Base-by-base conservation (phyloP, 2,329 filamentous ascomycete genomes). In the Fusarium metavorans region DNA sequence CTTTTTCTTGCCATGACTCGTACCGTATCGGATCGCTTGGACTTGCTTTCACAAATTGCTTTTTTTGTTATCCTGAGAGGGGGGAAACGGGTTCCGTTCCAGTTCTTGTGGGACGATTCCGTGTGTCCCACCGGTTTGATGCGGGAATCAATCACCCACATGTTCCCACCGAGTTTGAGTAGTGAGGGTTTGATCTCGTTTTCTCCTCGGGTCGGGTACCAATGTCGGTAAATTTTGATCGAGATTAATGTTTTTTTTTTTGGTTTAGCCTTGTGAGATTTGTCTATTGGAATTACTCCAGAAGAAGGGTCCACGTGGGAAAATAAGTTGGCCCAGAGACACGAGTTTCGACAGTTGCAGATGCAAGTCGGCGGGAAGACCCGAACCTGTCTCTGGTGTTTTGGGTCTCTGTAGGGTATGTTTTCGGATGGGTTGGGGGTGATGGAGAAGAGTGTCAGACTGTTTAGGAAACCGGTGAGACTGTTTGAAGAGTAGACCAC, bases 1-100 rank as follows among this genome's bases (percentile, higher is more conserved):
- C 23, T 37, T 37, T 37, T 37, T 41, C 39, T 20, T 41, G 39
- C 43, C 43, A 48, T 48, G 43, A 48, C 43, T 48, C 43, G 43
- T 27, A 18, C 43, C 30, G 59, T 62, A 62, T 62, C 43, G 59
- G 59, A 50, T 62, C 39, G 39, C 39, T 34, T 61, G 39, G 23
- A 61, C n/a, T 48, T 50, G 30, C 30, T 52, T 6, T 34, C 27
- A 54, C 52, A 41, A 9, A 18, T 48, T 48, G 43, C 48, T 52
- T 52, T 27, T 27, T 30, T 50, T n/a, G 14, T 23, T 45, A 23
- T 45, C 43, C 16, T 37, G 37, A 20, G 23, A 23, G 35, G 4
- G 41, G 37, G 13, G 13, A 7, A 20, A 43, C 14, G 45, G 41
- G 7, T 6, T 57, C 9, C 27, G 30, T 35, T 56, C 27, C 27